Conservation (phyloP, 2,329 filamentous ascomycete genomes). For the Aspergillus sclerotialis region DNA sequence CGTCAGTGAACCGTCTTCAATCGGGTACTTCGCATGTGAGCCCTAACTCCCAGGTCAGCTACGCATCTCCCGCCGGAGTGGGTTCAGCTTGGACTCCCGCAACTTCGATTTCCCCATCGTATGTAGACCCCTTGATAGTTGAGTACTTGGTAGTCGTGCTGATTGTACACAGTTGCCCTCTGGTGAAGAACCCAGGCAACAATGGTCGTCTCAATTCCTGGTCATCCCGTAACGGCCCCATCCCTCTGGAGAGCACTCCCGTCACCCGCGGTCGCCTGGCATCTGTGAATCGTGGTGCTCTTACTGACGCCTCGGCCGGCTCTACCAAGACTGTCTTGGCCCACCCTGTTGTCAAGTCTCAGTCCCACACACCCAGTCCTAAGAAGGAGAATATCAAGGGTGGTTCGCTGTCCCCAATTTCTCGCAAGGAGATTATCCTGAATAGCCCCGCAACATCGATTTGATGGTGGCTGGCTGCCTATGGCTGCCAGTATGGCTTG, state of each 20-base stretch:
- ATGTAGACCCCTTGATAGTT: conserved; percentile 17
- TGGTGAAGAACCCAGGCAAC: conserved; percentile 31
- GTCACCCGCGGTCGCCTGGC: conserved; percentile 23
- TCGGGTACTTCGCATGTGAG: conserved; percentile 34
- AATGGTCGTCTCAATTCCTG: conserved; percentile 29
- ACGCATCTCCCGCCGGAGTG: conserved; percentile 35
- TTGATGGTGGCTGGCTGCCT: no score
- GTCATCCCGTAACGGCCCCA: conserved; percentile 30
- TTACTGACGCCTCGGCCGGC: conserved; percentile 25
- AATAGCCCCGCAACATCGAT: conserved; percentile 28
- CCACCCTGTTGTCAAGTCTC: conserved; percentile 23
- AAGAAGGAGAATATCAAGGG: conserved; percentile 32
- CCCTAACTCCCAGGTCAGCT: conserved; percentile 36
- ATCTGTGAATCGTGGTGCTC: conserved; percentile 18
- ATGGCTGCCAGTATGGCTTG: neutral
- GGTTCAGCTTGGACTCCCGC: conserved; percentile 40
- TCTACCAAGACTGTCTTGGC: conserved; percentile 31
- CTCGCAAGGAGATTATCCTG: conserved; percentile 31
- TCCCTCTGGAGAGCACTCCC: conserved; percentile 34
- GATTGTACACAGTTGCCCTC: conserved; percentile 28
- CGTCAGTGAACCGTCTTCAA: conserved; percentile 34
- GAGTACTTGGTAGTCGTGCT: conserved; percentile 13
- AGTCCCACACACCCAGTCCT: conserved; percentile 35
- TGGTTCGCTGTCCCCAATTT: conserved; percentile 30
- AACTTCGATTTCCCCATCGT: conserved; percentile 43